Evolutionary conservation across 192 early-diverging fungal genomes (phyloP).

Genomic region (Coemansia sp.): DNA sequence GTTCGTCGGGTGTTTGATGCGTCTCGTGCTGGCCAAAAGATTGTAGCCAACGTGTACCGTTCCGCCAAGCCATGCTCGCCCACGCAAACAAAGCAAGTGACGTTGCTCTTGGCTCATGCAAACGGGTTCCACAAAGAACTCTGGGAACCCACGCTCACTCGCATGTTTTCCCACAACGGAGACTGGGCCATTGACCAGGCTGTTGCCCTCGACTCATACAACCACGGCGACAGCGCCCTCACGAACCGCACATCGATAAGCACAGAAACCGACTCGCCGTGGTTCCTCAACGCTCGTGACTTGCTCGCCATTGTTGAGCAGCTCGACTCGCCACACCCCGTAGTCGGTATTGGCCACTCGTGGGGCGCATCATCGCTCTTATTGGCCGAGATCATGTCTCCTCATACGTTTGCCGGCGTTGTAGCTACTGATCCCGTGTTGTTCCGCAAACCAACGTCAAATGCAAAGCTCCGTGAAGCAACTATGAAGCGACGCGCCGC

Average conservation of each 20-base stretch:
- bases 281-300: conserved; percentile 39
- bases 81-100: conserved; percentile 11
- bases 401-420: conserved; percentile 28
- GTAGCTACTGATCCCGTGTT: conserved; percentile 41
- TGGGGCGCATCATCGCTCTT: conserved; percentile 49
- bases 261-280: conserved; percentile 22
- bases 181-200: conserved; percentile 34
- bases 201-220: conserved; percentile 41
- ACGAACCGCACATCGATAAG: conserved; percentile 22
- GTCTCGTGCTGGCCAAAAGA: conserved; percentile 33
- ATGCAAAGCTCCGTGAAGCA: conserved; percentile 2
- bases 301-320: conserved; percentile 36
- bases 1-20: conserved; percentile 19
- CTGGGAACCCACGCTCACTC: conserved; percentile 44
- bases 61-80: background rate
- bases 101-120: conserved; percentile 46
- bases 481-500: conserved; percentile 21
- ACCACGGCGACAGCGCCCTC: conserved; percentile 55
- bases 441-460: background rate
- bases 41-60: conserved; percentile 46
- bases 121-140: conserved; percentile 57
- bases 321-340: conserved; percentile 7
- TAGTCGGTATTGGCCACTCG: conserved; percentile 53
- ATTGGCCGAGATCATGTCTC: conserved; percentile 30
- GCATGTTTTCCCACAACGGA: conserved; percentile 18